Conservation (phyloP, 768 basidiomycete genomes). For the Leucocoprinus birnbaumii region DNA sequence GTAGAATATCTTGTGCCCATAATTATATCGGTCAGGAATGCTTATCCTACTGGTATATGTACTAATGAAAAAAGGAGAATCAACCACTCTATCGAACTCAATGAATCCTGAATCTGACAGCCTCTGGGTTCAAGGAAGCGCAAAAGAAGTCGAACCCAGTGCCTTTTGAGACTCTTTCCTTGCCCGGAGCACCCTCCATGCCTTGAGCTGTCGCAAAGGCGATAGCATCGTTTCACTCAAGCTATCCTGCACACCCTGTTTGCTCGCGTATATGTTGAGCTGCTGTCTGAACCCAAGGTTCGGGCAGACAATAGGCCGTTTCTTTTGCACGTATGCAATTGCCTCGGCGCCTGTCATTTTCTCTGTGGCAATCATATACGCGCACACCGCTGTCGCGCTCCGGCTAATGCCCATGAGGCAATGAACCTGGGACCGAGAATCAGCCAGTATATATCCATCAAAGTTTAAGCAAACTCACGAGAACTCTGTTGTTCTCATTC, state of each 20-base stretch:
- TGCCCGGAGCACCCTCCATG: background rate
- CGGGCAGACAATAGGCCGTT: constrained; percentile 60
- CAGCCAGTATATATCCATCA: background rate
- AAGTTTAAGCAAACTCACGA: constrained; percentile 23
- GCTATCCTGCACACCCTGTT: constrained; percentile 17
- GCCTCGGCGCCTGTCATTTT: constrained; percentile 52
- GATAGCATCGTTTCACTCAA: constrained; percentile 7
- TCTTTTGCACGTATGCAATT: constrained; percentile 49
- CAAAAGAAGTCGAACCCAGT: background rate
- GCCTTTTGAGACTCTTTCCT: background rate
- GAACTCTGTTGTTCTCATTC: constrained; percentile 32
- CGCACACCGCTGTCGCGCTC: constrained; percentile 73
- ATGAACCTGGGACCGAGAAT: constrained; percentile 52
- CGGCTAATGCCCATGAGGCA: constrained; percentile 76
- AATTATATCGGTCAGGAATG: constrained; percentile 1
- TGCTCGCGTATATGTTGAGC: constrained; percentile 37
- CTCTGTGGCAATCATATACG: constrained; percentile 58
- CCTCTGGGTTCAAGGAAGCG: background rate
- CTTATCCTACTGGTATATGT: constrained; percentile 1
- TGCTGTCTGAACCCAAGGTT: constrained; percentile 69
- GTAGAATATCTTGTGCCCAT: constrained; percentile 19
- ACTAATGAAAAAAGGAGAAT: background rate
- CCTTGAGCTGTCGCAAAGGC: constrained; percentile 7
- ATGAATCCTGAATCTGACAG: background rate
- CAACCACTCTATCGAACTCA: background rate